These are phyloP conservation scores for Daldinia loculata DNA, from an alignment of 495 filamentous ascomycete species.

Conservation along the genomic window DNA sequence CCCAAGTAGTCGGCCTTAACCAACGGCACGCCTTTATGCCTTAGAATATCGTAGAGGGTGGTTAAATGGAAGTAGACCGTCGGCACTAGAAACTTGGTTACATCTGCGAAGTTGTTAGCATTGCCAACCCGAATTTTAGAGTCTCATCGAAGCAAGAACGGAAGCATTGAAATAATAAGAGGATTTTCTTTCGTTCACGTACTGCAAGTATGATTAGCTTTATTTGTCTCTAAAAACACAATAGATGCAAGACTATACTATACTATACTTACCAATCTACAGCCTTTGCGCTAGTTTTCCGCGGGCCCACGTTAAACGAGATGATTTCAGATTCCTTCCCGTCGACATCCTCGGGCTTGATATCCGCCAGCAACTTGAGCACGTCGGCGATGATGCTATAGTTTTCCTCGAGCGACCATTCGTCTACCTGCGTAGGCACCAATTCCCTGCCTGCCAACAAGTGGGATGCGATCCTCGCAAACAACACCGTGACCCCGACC, in stretches of 20 bases:
- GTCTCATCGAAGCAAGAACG: too few relatives aligned
- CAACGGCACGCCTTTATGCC: constrained; percentile 63
- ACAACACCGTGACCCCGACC: constrained; percentile 48
- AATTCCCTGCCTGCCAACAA: constrained; percentile 13
- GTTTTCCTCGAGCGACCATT: constrained; percentile 24
- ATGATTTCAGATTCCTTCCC: constrained; percentile 48
- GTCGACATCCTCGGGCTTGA: constrained; percentile 50
- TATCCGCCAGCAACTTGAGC: constrained; percentile 44
- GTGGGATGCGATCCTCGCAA: constrained; percentile 37
- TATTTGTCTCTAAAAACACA: neutral
- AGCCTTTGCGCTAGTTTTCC: constrained; percentile 1
- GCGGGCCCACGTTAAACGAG: constrained; percentile 41
- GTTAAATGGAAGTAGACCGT: constrained; percentile 68
- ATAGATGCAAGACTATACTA: neutral
- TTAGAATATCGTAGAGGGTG: constrained; percentile 64
- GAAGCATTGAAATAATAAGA: neutral
- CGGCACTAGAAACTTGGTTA: constrained; percentile 54
- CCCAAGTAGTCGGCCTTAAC: constrained; percentile 64
- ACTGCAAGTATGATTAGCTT: neutral
- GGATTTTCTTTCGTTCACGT: constrained; percentile 14
- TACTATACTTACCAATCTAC: constrained; percentile 35
- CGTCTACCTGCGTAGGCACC: neutral
- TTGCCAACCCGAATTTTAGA: neutral
- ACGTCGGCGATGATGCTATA: constrained; percentile 36
- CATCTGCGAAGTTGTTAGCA: neutral